A percentile compares a stretch with the other conserved stretches of the same genome.
Evolutionary conservation across 768 basidiomycete species (phyloP).

Genomic region (Tulasnella sp.): DNA sequence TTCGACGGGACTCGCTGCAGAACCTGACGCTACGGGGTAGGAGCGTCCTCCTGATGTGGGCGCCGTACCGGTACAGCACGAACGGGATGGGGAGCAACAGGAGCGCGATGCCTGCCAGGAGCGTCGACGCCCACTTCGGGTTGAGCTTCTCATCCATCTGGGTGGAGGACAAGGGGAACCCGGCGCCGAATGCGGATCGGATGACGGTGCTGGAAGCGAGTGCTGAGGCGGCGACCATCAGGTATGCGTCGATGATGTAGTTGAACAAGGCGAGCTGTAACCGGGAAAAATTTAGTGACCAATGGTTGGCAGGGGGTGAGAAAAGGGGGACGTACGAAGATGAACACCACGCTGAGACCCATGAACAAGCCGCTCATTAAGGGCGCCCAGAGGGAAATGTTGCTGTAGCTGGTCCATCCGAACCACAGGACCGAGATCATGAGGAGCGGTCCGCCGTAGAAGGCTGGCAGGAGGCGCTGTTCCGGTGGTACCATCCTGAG

Average conservation of each 20-base stretch:
- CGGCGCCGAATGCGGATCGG: constrained; percentile 30
- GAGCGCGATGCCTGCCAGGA: constrained; percentile 38
- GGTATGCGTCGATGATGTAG: constrained; percentile 41
- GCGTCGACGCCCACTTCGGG: constrained; percentile 39
- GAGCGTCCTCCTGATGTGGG: constrained; percentile 18
- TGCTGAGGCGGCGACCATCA: constrained; percentile 41
- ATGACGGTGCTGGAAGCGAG: constrained; percentile 37
- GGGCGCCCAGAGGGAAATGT: constrained; percentile 28
- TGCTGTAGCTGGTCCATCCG: constrained; percentile 40
- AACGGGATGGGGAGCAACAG: constrained; percentile 34
- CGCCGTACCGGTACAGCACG: constrained; percentile 28
- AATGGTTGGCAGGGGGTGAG: not conserved
- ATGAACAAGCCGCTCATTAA: constrained; percentile 28
- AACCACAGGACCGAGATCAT: constrained; percentile 42
- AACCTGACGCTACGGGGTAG: too few species aligned
- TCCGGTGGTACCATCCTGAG: constrained; percentile 36
- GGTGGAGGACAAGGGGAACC: constrained; percentile 35
- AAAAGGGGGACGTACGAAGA: constrained; percentile 26
- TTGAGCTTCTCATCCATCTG: constrained; percentile 41
- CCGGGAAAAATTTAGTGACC: not conserved
- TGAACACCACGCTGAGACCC: constrained; percentile 23
- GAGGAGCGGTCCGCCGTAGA: constrained; percentile 36
- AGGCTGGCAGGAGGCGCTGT: constrained; percentile 37
- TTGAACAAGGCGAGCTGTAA: constrained; percentile 34
- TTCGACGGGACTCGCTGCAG: too few species aligned